Conservation (phyloP, 1,284 basidiomycete species). For the Trichosporon ovoides region DNA sequence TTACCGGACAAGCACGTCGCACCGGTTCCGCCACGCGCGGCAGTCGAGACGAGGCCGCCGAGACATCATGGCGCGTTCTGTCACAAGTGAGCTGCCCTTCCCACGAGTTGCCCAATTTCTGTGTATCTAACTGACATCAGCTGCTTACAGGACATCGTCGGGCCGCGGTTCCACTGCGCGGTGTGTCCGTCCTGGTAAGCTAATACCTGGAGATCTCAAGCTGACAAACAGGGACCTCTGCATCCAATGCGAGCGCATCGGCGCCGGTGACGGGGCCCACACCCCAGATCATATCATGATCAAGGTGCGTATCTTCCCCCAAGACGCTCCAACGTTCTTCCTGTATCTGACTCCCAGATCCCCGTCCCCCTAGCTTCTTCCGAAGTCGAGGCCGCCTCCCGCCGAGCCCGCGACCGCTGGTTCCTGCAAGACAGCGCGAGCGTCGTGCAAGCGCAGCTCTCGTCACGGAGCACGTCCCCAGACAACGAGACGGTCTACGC, state of each 20-base stretch:
- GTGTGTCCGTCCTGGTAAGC: slow-evolving; percentile 57
- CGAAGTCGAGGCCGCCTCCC: slow-evolving; percentile 68
- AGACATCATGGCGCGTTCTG: slow-evolving; percentile 50
- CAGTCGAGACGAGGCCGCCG: not conserved
- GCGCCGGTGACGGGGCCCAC: slow-evolving; percentile 44
- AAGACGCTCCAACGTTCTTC: too few species aligned
- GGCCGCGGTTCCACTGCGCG: slow-evolving; percentile 82
- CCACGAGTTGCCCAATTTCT: too few species aligned
- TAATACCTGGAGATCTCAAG: not conserved
- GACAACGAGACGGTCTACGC: slow-evolving; percentile 48
- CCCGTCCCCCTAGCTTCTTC: slow-evolving; percentile 69
- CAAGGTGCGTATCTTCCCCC: slow-evolving; percentile 57
- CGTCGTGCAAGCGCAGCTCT: slow-evolving; percentile 26
- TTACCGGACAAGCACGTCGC: slow-evolving; percentile 57
- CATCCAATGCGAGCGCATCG: slow-evolving; percentile 79
- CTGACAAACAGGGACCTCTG: slow-evolving; percentile 57
- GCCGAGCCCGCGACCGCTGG: slow-evolving; percentile 69
- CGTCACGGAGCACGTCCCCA: slow-evolving; percentile 38
- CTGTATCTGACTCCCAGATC: slow-evolving; percentile 57
- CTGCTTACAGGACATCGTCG: slow-evolving; percentile 79
- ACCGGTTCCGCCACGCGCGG: not conserved
- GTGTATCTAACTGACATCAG: slow-evolving; percentile 50
- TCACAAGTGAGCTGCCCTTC: slow-evolving; percentile 60
- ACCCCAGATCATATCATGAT: slow-evolving; percentile 70
- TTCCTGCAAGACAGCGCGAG: slow-evolving; percentile 63